phyloP scores from a whole-genome alignment of 257 asterid genomes.

The Verbascum thapsus region DNA sequence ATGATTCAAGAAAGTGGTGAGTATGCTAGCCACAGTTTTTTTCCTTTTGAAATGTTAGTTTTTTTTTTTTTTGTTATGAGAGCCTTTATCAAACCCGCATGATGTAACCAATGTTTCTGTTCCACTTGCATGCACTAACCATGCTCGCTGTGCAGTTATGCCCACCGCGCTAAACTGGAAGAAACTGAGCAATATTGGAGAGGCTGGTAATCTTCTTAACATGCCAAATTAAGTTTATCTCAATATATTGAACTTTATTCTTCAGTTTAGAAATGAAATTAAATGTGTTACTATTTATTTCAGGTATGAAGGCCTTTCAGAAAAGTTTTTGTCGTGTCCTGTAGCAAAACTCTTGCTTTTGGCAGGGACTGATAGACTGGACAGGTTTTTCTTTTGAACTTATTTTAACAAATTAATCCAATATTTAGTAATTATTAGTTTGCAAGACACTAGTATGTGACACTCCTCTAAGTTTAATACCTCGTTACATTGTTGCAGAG shows the following conservation, averaged over 20 bases:
- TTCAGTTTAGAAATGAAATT: slow-evolving; percentile 1
- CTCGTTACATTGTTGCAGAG: slow-evolving; percentile 45
- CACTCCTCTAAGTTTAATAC: slow-evolving; percentile 11
- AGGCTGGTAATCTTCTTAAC: slow-evolving; percentile 70
- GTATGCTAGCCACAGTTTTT: slow-evolving; percentile 30
- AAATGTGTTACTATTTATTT: slow-evolving; percentile 26
- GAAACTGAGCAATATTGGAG: slow-evolving; percentile 93
- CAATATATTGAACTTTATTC: not conserved
- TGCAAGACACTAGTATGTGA: not conserved
- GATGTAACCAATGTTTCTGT: not conserved
- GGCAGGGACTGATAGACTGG: slow-evolving; percentile 97
- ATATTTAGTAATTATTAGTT: not conserved
- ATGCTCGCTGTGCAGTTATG: slow-evolving; percentile 59
- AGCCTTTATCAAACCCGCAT: slow-evolving; percentile 4
- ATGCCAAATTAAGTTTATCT: slow-evolving; percentile 6
- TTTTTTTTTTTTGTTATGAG: slow-evolving; percentile 21
- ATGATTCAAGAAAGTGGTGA: slow-evolving; percentile 82
- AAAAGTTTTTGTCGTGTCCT: slow-evolving; percentile 74
- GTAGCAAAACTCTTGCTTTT: slow-evolving; percentile 92
- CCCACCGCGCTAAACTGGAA: slow-evolving; percentile 85
- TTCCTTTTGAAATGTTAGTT: not conserved
- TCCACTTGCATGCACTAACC: slow-evolving; percentile 25
- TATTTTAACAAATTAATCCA: slow-evolving; percentile 8
- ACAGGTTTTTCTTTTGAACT: slow-evolving; percentile 57
- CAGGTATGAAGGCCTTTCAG: slow-evolving; percentile 99